Conservation (phyloP, 2,329 filamentous ascomycete genomes). For the Bimuria novae-zelandiae region DNA sequence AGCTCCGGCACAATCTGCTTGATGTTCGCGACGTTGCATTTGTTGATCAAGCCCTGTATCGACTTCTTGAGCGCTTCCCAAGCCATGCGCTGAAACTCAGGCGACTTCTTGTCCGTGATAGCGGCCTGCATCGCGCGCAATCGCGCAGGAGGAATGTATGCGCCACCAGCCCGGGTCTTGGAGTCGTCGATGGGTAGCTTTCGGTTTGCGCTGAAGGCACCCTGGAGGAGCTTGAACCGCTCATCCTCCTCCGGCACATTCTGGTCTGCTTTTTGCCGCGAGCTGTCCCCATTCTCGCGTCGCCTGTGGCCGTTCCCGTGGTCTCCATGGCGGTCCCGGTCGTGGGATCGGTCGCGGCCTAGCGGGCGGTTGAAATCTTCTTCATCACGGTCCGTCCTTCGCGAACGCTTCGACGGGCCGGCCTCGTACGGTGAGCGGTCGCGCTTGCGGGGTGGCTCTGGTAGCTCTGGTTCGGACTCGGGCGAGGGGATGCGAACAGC, state of each 20-base stretch:
- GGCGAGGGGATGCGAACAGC: slow-evolving; percentile 65
- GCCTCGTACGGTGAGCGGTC: slow-evolving; percentile 57
- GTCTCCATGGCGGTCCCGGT: slow-evolving; percentile 68
- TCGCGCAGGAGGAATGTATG: slow-evolving; percentile 92
- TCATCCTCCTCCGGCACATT: slow-evolving; percentile 39
- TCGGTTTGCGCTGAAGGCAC: slow-evolving; percentile 55
- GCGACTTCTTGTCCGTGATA: slow-evolving; percentile 93
- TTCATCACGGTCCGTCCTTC: slow-evolving; percentile 49
- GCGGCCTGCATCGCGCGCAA: slow-evolving; percentile 91
- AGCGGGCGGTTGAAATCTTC: slow-evolving; percentile 59
- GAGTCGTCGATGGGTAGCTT: slow-evolving; percentile 90
- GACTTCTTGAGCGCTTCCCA: slow-evolving; percentile 99
- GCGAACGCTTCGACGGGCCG: slow-evolving; percentile 46
- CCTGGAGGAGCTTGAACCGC: slow-evolving; percentile 43
- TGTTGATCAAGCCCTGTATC: slow-evolving; percentile 98
- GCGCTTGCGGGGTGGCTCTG: slow-evolving; percentile 55
- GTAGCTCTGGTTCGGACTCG: slow-evolving; percentile 54
- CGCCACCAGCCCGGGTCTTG: slow-evolving; percentile 91
- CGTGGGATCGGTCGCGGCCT: slow-evolving; percentile 70
- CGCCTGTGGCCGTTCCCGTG: slow-evolving; percentile 61
- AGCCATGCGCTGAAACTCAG: slow-evolving; percentile 98
- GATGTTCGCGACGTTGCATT: slow-evolving; percentile 97
- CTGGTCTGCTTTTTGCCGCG: slow-evolving; percentile 19
- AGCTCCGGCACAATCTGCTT: slow-evolving; percentile 96
- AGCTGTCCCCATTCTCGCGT: slow-evolving; percentile 43